A percentile compares a stretch with the other conserved stretches of the same genome.
Conservation (phyloP, 1,284 basidiomycete species). For the Jaminaea rosea region DNA sequence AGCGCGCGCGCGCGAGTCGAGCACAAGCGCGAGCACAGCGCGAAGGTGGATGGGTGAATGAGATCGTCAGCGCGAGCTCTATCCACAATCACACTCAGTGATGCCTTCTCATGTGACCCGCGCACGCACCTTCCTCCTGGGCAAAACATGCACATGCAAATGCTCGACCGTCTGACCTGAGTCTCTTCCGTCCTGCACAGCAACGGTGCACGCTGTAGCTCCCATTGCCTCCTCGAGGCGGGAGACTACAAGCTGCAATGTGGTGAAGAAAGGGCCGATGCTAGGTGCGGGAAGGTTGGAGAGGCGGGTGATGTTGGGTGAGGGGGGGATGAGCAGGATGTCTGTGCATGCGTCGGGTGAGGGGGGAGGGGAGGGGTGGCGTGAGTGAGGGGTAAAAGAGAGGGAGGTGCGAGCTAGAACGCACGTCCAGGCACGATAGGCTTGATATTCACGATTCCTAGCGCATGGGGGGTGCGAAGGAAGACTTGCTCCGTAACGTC, state of each 20-base stretch:
- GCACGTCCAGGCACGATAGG: not conserved
- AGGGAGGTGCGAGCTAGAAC: not conserved
- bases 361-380: not conserved
- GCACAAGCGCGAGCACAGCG: not conserved
- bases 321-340: constrained; percentile 2
- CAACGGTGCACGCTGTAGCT: not conserved
- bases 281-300: not conserved
- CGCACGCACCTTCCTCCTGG: not conserved
- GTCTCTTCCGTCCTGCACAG: not conserved
- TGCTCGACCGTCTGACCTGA: not conserved
- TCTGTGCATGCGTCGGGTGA: not conserved
- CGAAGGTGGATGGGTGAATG: not conserved
- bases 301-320: not conserved
- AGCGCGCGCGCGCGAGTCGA: too few relatives aligned
- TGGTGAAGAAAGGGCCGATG: not conserved
- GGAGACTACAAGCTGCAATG: not conserved
- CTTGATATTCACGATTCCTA: constrained; percentile 1
- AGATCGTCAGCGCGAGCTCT: not conserved
- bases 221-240: not conserved
- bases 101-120: not conserved
- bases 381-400: not conserved
- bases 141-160: constrained; percentile 1
- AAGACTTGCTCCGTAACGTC: constrained; percentile 1
- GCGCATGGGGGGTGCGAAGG: not conserved
- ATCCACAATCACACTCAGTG: not conserved